Base-by-base conservation (phyloP, 75 land plant species). In the Chamaecyparis obtusa region DNA sequence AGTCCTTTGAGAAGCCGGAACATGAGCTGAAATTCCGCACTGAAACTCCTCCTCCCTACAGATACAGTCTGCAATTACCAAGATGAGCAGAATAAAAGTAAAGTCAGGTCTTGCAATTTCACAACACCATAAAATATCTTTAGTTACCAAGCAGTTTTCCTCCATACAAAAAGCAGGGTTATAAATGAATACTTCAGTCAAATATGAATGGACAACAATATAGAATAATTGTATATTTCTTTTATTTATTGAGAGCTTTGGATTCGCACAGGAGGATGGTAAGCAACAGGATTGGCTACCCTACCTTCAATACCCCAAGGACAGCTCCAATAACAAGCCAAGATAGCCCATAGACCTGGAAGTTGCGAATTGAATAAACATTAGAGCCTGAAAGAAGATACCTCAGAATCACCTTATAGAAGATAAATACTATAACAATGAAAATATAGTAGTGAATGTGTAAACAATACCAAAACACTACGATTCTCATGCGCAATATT, bases 21-120 rank as follows among this genome's bases (percentile, higher is more conserved):
- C 83, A 95, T 87, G 27, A 96, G 95, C 91, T 97, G 99, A 79
- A 92, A 92, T 84, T 93, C 93, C 78, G 95, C 97, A 87, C 97
- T 95, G 91, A 95, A 94, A 74, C 87, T 94, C 83, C 89, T 56
- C 86, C 97, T 85, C 54, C 97, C 99, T 86, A 95, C 89, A 30
- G 95, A 94, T 4, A 97, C 92, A 64, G 91, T 90, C 99, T 97
- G 93, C 2, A 11, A 76, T 51, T 51, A 51, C 55, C 55, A 51
- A 14, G 13, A 51, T 13, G 55, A 15, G 3, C 55, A 13, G 16
- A 76, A 33, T 76, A 75, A 55, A 56, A 76, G 43, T 69, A 48
- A 41, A 11, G 54, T 43, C 37, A 33, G 24, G 14, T 24, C 6
- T 69, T 80, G 27, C 57, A 76, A 71, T 83, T 10, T 21, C 27